A percentile compares a stretch with the other conserved stretches of the same genome.
Conservation (phyloP, 139 green algal genomes). For the Volvox africanus region DNA sequence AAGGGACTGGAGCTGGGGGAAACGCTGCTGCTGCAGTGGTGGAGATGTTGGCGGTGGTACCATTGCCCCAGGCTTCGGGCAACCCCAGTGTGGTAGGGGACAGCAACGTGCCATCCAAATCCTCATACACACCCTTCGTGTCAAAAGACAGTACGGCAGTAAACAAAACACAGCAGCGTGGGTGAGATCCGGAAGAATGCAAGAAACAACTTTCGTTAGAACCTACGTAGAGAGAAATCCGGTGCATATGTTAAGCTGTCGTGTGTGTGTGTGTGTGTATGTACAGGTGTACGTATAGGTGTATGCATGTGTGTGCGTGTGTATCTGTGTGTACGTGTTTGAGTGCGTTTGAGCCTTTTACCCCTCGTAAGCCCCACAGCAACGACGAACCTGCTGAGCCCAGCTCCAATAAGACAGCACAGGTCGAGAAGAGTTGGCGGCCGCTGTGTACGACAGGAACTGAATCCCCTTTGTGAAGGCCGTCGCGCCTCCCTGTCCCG, state of each 20-base stretch:
- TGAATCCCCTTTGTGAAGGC: conserved; percentile 43
- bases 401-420: conserved; percentile 19
- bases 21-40: not conserved
- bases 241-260: no score
- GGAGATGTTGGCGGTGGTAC: no score
- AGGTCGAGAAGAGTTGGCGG: not conserved
- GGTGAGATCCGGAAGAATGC: no score
- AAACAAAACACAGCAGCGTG: no score
- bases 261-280: not conserved
- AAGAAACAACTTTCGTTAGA: no score
- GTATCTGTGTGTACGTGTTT: no score
- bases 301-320: no score
- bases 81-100: not conserved
- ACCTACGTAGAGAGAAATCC: no score
- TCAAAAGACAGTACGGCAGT: no score
- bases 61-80: not conserved
- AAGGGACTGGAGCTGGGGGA: not conserved
- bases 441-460: conserved; percentile 21
- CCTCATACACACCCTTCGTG: conserved; percentile 48
- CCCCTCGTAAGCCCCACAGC: no score
- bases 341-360: no score
- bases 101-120: conserved; percentile 59
- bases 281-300: no score
- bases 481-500: conserved; percentile 55
- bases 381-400: conserved; percentile 6